Percentiles rank a stretch among this genome's conserved stretches.
Conservation (phyloP, 129 eudicot species). For the Centella asiatica region DNA sequence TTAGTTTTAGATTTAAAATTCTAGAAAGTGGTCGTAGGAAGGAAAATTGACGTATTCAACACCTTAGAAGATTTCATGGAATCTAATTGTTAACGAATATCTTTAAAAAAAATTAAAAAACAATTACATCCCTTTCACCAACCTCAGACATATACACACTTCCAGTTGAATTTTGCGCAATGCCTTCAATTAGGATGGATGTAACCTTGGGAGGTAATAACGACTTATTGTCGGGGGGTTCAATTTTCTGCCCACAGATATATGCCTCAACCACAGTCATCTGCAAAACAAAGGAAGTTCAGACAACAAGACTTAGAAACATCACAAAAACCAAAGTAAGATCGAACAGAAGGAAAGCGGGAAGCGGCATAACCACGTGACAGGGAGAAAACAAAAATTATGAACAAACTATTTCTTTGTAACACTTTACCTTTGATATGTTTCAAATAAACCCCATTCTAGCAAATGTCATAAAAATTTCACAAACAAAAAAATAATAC, state of each 20-base stretch:
- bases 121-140: neutral
- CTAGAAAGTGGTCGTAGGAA: neutral
- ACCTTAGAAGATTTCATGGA: neutral
- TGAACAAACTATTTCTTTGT: too few relatives aligned
- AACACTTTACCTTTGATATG: too few relatives aligned
- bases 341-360: too few relatives aligned
- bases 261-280: slow-evolving; percentile 15
- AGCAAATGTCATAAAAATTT: too few relatives aligned
- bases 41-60: neutral
- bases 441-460: too few relatives aligned
- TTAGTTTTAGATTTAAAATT: too few relatives aligned
- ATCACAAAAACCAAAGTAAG: neutral
- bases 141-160: slow-evolving; percentile 53
- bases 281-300: slow-evolving; percentile 11
- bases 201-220: slow-evolving; percentile 35
- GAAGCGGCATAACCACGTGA: too few relatives aligned
- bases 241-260: slow-evolving; percentile 11
- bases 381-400: too few relatives aligned
- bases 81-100: too few relatives aligned
- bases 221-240: slow-evolving; percentile 30
- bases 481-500: too few relatives aligned
- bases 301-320: neutral
- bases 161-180: slow-evolving; percentile 2
- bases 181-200: slow-evolving; percentile 57
- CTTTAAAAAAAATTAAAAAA: neutral